Evolutionary conservation across 306 rosid species (phyloP).

Genomic region (Pueraria montana): DNA sequence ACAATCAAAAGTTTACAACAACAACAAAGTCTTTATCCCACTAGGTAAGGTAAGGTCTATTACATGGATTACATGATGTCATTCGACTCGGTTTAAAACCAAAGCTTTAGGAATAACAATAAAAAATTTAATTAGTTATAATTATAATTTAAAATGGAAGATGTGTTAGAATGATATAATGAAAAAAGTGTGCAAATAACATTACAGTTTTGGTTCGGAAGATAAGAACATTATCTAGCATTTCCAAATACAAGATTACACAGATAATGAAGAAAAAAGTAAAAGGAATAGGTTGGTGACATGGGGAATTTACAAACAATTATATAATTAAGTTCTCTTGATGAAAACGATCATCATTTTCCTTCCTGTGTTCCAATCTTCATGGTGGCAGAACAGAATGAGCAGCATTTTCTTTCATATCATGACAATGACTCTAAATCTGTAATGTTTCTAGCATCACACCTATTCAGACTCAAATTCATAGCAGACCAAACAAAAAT

Average conservation of each 20-base stretch:
- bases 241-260: background rate
- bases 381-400: background rate
- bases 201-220: background rate
- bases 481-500: background rate
- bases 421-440: background rate
- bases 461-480: background rate
- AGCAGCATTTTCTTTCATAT: background rate
- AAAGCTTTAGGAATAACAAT: no score
- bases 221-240: background rate
- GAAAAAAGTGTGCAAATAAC: background rate
- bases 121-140: background rate
- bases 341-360: background rate
- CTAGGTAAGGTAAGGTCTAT: background rate
- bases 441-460: background rate
- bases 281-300: background rate
- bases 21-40: background rate
- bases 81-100: background rate
- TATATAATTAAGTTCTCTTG: background rate
- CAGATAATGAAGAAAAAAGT: background rate
- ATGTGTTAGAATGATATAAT: background rate
- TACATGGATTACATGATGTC: background rate
- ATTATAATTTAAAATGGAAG: background rate
- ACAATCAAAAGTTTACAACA: background rate
- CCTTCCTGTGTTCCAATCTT: conserved; percentile 2
- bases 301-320: background rate